Evolutionary conservation across 176 grass and related monocot genomes (phyloP).

Genomic region (Canna indica): DNA sequence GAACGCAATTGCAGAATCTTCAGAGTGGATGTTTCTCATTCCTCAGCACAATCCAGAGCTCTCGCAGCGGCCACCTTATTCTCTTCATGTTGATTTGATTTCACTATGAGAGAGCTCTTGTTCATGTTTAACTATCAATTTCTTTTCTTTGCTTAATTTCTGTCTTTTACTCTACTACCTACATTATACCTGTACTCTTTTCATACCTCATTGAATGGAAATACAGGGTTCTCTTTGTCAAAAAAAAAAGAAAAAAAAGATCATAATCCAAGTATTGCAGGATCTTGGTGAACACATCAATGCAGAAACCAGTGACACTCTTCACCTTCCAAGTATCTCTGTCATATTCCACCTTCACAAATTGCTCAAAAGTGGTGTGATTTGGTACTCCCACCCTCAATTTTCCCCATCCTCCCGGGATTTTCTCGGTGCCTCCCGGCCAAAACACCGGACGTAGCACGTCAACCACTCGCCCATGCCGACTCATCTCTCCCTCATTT

Average conservation of each 20-base stretch:
- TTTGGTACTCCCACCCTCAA: slow-evolving; percentile 25
- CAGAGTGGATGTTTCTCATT: too few species aligned
- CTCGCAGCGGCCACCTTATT: too few species aligned
- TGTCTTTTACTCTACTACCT: too few species aligned
- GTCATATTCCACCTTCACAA: slow-evolving; percentile 17
- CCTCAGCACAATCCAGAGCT: too few species aligned
- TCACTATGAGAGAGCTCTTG: too few species aligned
- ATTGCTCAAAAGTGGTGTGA: slow-evolving; percentile 7
- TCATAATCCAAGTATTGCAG: slow-evolving; percentile 22
- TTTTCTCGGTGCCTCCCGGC: slow-evolving; percentile 11
- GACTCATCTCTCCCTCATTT: neutral
- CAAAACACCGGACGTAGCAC: slow-evolving; percentile 8
- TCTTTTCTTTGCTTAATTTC: too few species aligned
- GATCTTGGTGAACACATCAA: slow-evolving; percentile 26
- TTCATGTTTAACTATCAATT: too few species aligned
- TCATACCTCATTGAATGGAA: too few species aligned
- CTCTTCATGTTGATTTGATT: too few species aligned
- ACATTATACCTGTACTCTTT: too few species aligned
- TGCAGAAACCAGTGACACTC: slow-evolving; percentile 23
- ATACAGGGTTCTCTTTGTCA: too few species aligned
- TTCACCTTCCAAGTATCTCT: neutral
- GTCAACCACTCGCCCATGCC: neutral
- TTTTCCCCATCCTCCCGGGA: slow-evolving; percentile 19
- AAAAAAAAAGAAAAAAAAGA: slow-evolving; percentile 10
- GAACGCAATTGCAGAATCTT: too few species aligned